These are phyloP conservation scores for Picochlorum sp. DNA, from an alignment of 139 green algal genomes.

Conservation along the genomic window DNA sequence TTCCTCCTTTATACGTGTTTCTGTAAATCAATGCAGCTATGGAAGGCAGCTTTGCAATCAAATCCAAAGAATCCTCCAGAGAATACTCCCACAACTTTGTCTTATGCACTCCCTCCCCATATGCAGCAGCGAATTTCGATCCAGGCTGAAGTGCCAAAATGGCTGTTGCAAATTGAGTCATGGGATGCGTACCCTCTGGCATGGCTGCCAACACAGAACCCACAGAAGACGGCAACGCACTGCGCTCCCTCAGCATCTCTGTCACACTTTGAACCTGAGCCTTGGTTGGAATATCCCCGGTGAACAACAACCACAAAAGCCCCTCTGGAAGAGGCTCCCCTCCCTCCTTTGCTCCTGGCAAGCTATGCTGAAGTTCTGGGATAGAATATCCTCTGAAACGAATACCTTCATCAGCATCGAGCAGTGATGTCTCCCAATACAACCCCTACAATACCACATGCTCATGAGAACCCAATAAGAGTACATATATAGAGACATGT, in stretches of 20 bases:
- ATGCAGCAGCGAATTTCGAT: constrained; percentile 78
- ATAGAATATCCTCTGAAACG: constrained; percentile 91
- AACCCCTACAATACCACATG: constrained; percentile 38
- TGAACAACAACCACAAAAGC: constrained; percentile 96
- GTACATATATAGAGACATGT: not conserved
- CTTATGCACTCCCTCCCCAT: constrained; percentile 82
- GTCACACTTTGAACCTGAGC: constrained; percentile 63
- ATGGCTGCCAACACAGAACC: constrained; percentile 59
- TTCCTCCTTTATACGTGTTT: constrained; percentile 50
- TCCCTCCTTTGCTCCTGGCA: constrained; percentile 22
- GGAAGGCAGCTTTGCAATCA: constrained; percentile 88
- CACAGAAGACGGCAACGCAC: constrained; percentile 53
- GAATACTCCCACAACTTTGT: constrained; percentile 72
- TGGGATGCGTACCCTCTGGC: constrained; percentile 78
- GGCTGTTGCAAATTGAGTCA: constrained; percentile 80
- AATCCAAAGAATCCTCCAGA: constrained; percentile 87
- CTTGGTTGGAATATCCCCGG: constrained; percentile 65
- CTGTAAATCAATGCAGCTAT: constrained; percentile 85
- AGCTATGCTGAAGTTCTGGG: constrained; percentile 72
- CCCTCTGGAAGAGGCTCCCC: constrained; percentile 92
- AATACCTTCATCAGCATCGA: constrained; percentile 95
- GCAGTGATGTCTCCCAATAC: constrained; percentile 94
- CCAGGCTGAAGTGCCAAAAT: constrained; percentile 76
- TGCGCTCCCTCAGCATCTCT: constrained; percentile 59
- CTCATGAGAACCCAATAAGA: not conserved